Base-by-base conservation (phyloP, 2,329 filamentous ascomycete genomes). In the Alternaria gansuensis region DNA sequence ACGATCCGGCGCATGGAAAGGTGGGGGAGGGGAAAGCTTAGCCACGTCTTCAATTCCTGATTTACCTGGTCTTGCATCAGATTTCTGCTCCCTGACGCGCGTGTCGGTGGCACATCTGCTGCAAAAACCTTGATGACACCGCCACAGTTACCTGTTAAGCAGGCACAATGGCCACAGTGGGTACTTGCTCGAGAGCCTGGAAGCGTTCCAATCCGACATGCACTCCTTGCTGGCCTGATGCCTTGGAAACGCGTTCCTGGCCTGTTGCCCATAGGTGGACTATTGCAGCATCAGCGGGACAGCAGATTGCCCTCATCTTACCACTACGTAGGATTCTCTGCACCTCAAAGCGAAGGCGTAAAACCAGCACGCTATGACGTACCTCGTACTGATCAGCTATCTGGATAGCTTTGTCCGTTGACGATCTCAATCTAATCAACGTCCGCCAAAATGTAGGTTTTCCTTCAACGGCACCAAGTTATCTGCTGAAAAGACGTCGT, bases 21-120 rank as follows among this genome's bases (percentile, higher is more conserved):
- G 59, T 64, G 67, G 66, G 66, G 68, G 60, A 62, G 60, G 21
- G 10, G 43, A 61, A 71, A 69, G 67, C 68, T 72, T 71, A 67
- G 59, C 59, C 59, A 58, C 55, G 40, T 56, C 59, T 58, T 56
- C 60, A 64, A 55, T 63, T 65, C 68, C 66, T 68, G 66, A 59
- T 71, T 70, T 60, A 54, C 43, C 26, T 31, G 44, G 49, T 23
- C 48, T 54, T 58, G 39, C 36, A 51, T 53, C 34, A 17, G 45
- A 61, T 57, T 54, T 37, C 48, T 37, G 57, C 28, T 31, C 46
- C 62, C 61, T 51, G 51, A 54, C 43, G 43, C 51, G 43, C 51
- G 43, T 50, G 31, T 36, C 23, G 14, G 48, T 39, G 29, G 48
- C 48, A 50, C 33, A 50, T 50, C 43, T 33, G n/a, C 43, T 51